These are phyloP conservation scores for Coemansia sp. DNA, from an alignment of 192 early-diverging fungal species.

Conservation along the genomic window DNA sequence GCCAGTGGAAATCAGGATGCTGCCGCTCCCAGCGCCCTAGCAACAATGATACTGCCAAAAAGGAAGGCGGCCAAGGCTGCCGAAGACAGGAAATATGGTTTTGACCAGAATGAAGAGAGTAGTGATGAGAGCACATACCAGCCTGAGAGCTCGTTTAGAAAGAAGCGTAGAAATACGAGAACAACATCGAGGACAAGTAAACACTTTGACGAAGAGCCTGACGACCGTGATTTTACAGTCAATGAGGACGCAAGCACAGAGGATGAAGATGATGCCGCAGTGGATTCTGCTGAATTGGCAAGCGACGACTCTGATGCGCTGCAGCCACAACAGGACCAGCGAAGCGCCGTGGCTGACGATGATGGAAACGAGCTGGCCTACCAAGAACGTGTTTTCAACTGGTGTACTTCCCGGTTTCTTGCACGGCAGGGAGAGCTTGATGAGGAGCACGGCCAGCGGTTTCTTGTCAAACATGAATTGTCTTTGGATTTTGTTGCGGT, in stretches of 20 bases:
- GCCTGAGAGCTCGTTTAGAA: slow-evolving; percentile 9
- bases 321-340: not conserved
- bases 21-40: not conserved
- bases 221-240: not conserved
- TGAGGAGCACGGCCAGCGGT: not conserved
- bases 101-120: slow-evolving; percentile 34
- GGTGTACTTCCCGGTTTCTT: slow-evolving; percentile 50
- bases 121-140: slow-evolving; percentile 62
- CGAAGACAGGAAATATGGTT: slow-evolving; percentile 4
- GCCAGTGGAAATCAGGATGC: not conserved
- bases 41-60: not conserved
- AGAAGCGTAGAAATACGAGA: not conserved
- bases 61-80: slow-evolving; percentile 12
- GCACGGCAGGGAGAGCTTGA: slow-evolving; percentile 14
- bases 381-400: slow-evolving; percentile 52
- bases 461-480: not conserved
- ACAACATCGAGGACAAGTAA: not conserved
- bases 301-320: not conserved
- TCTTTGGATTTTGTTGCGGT: slow-evolving; percentile 1
- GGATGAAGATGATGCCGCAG: not conserved
- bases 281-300: not conserved
- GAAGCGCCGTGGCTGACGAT: slow-evolving; percentile 11
- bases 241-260: slow-evolving; percentile 6
- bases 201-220: not conserved
- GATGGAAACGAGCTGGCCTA: slow-evolving; percentile 64